A percentile compares a stretch with the other conserved stretches of the same genome.
Evolutionary conservation across 768 basidiomycete genomes (phyloP).

Genomic region (Agaricus sinodeliciosus): DNA sequence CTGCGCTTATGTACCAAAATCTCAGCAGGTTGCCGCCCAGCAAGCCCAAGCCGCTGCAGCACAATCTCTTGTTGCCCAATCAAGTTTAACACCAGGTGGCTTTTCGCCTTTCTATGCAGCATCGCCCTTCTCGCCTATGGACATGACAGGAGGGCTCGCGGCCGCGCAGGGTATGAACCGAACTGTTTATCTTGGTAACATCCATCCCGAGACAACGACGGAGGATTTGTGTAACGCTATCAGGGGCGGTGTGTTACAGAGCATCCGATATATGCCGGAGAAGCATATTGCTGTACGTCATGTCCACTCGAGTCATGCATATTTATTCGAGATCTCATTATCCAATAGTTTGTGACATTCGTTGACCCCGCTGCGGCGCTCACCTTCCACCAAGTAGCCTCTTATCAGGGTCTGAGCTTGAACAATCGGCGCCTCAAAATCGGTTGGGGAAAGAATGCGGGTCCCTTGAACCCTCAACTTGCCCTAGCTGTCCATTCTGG

Average conservation of each 20-base stretch:
- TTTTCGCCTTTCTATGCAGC: constrained; percentile 44
- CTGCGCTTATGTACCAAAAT: constrained; percentile 96
- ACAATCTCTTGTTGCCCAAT: constrained; percentile 62
- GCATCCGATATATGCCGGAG: constrained; percentile 92
- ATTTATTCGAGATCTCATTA: constrained; percentile 8
- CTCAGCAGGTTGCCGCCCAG: constrained; percentile 83
- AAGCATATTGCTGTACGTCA: constrained; percentile 89
- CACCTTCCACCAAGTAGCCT: constrained; percentile 91
- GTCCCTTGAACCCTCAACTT: constrained; percentile 75
- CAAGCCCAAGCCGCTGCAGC: constrained; percentile 85
- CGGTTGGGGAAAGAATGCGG: constrained; percentile 97
- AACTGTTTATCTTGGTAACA: constrained; percentile 93
- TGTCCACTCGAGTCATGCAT: constrained; percentile 1
- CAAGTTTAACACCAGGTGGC: constrained; percentile 27
- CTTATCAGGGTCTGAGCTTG: constrained; percentile 82
- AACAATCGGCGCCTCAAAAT: constrained; percentile 94
- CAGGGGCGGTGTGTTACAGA: constrained; percentile 93
- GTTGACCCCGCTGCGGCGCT: constrained; percentile 90
- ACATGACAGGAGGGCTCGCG: constrained; percentile 23
- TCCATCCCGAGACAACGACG: constrained; percentile 90
- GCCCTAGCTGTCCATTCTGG: constrained; percentile 88
- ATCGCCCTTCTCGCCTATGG: constrained; percentile 34
- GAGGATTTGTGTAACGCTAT: constrained; percentile 97
- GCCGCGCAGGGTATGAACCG: constrained; percentile 65
- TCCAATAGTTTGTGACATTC: constrained; percentile 83